Evolutionary conservation across 2,329 filamentous ascomycete genomes (phyloP).

Genomic region (Fusarium hainanense): DNA sequence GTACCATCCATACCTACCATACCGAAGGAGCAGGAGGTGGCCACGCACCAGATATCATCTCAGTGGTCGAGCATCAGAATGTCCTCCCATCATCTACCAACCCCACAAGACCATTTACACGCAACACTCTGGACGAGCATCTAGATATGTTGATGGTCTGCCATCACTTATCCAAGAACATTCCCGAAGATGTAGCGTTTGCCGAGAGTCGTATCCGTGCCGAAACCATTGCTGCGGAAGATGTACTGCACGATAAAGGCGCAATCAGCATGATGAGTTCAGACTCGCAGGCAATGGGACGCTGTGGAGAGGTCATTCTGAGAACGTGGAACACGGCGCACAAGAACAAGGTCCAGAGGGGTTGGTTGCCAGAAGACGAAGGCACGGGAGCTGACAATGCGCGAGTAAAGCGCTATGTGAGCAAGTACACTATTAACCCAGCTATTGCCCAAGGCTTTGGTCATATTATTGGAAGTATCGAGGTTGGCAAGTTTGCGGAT

Average conservation of each 20-base stretch:
- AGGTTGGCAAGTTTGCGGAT: constrained; percentile 91
- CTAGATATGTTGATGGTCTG: constrained; percentile 99
- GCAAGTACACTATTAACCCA: constrained; percentile 97
- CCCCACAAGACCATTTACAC: constrained; percentile 89
- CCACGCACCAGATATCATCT: constrained; percentile 96
- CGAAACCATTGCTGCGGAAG: constrained; percentile 96
- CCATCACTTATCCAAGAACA: constrained; percentile 91
- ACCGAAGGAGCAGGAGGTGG: constrained; percentile 95
- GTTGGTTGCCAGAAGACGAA: constrained; percentile 79
- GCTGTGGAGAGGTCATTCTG: constrained; percentile 91
- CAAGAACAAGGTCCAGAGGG: constrained; percentile 93
- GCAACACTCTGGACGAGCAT: constrained; percentile 94
- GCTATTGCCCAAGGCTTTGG: constrained; percentile 90
- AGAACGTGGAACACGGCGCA: constrained; percentile 97
- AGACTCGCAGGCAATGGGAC: constrained; percentile 96
- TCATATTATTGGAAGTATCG: constrained; percentile 86
- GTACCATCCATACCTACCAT: constrained; percentile 96
- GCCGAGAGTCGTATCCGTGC: constrained; percentile 93
- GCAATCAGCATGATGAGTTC: constrained; percentile 98
- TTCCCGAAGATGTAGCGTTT: constrained; percentile 95
- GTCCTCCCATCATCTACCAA: constrained; percentile 93
- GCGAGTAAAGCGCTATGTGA: constrained; percentile 90
- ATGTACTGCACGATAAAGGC: constrained; percentile 92
- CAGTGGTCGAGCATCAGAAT: constrained; percentile 87
- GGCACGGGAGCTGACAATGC: constrained; percentile 88